Evolutionary conservation across 805 yeast genomes (phyloP), one percentile per base, ranked within the genome.

Genomic region (Zygosaccharomyces bailii): DNA sequence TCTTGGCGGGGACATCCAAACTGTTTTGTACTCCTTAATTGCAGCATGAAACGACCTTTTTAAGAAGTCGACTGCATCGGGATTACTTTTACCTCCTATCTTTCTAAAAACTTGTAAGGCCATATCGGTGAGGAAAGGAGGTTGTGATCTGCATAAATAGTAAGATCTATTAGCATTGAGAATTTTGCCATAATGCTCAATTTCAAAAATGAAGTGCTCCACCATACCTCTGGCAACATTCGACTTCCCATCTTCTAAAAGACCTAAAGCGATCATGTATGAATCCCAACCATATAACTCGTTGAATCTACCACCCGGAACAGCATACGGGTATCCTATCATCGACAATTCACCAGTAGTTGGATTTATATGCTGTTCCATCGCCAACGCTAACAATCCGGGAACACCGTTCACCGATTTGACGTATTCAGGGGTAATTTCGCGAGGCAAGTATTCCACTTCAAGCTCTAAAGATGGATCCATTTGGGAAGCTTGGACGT

Each of bases 201-300:
- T 90, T 61, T 93, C 96, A 66, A 83, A 93, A 44, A 88, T 82
- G 61, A 89, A 90, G 65, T 91, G 90, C 61, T 84, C 90, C 9
- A 90, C 86, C 91, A 91, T 87, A 0, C 95, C 96, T 54, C 82
- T 73, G 6, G 96, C 91, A 25, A 90, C 72, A 32, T 82, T 85
- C 16, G 80, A 65, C 40, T 79, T 73, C 32, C 75, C 77, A 57
- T 85, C 84, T 20, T 77, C 74, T 19, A 93, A 63, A 33, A 93
- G 71, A 1, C 98, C 99, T 18, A 89, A 65, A 0, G 93, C 78
- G 60, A 84, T 89, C 84, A 93, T 86, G 60, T 93, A 91, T 2
- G 96, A 88, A 64, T 91, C 99, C 99, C 99, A 91, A 11, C 98
- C 99, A 59, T 93, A 91, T 46, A 89, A 75, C 67, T 91, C 99